A percentile compares a stretch with the other conserved stretches of the same genome.
Evolutionary conservation across 805 yeast genomes (phyloP).

Genomic region (Dipodascopsis uninucleata): DNA sequence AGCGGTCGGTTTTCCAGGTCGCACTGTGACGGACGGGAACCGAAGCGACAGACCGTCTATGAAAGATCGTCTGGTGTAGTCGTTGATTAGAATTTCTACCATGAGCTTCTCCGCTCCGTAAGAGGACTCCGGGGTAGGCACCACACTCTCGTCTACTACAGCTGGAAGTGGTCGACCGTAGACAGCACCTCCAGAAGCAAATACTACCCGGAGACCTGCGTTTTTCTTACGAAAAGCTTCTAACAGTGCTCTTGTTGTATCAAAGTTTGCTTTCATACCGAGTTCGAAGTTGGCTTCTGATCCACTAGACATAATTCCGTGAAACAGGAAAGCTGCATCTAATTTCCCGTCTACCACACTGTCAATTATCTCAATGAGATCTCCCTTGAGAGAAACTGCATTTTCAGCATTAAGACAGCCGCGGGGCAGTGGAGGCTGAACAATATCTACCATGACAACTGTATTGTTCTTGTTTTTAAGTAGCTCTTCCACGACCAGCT

Average conservation of each 20-base stretch:
- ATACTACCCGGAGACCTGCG: conserved; percentile 25
- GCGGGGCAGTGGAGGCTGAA: conserved; percentile 25
- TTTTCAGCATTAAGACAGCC: conserved; percentile 8
- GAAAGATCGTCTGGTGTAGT: conserved; percentile 30
- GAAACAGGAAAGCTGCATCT: conserved; percentile 27
- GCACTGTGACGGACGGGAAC: conserved; percentile 26
- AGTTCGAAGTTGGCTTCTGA: conserved; percentile 31
- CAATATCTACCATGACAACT: conserved; percentile 28
- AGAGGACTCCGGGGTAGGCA: conserved; percentile 31
- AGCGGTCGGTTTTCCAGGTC: conserved; percentile 31
- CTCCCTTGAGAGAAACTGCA: conserved; percentile 21
- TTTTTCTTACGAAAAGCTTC: conserved; percentile 21
- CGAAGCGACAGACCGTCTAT: conserved; percentile 28
- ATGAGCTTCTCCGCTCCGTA: conserved; percentile 32
- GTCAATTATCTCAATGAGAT: conserved; percentile 19
- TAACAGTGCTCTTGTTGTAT: conserved; percentile 29
- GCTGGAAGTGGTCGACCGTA: conserved; percentile 30
- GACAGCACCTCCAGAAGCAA: conserved; percentile 30
- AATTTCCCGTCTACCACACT: conserved; percentile 13
- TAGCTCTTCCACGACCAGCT: conserved; percentile 27
- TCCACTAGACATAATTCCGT: conserved; percentile 33
- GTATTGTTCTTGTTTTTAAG: conserved; percentile 11
- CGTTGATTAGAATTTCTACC: conserved; percentile 28
- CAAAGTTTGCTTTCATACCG: conserved; percentile 30
- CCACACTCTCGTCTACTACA: conserved; percentile 25